Evolutionary conservation across 441 rosid species (phyloP).

Genomic region (Syzygium malaccense): DNA sequence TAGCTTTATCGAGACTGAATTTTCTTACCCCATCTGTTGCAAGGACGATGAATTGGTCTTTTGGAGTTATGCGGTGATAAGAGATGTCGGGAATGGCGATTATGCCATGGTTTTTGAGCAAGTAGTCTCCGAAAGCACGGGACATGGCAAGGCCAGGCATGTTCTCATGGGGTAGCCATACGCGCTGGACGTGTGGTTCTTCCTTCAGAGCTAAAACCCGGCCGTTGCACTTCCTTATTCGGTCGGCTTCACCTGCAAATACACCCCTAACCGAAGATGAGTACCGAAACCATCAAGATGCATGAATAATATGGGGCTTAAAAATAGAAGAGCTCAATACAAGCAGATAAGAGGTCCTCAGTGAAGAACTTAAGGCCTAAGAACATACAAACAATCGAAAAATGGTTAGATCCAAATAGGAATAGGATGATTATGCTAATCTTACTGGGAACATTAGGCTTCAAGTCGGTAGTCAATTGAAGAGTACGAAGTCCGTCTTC

Average conservation of each 20-base stretch:
- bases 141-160: slow-evolving; percentile 85
- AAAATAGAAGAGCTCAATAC: not conserved
- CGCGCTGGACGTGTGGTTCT: slow-evolving; percentile 69
- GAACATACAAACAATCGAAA: not conserved
- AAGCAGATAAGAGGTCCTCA: not conserved
- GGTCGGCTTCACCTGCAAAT: slow-evolving; percentile 61
- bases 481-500: slow-evolving; percentile 36
- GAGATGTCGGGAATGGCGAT: slow-evolving; percentile 65
- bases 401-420: not conserved
- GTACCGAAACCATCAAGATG: not conserved
- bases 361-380: not conserved
- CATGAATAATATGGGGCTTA: not conserved
- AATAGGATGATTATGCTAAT: not conserved
- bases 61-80: slow-evolving; percentile 34
- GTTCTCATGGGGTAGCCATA: slow-evolving; percentile 76
- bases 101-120: slow-evolving; percentile 61
- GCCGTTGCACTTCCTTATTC: slow-evolving; percentile 66
- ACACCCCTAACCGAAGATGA: not conserved
- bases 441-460: slow-evolving; percentile 74
- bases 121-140: slow-evolving; percentile 71
- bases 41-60: slow-evolving; percentile 55
- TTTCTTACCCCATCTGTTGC: slow-evolving; percentile 76
- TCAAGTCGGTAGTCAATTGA: slow-evolving; percentile 68
- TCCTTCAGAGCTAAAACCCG: slow-evolving; percentile 60
- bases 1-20: not conserved